phyloP scores from a whole-genome alignment of 768 basidiomycete genomes.

The Botryobasidium botryosum region DNA sequence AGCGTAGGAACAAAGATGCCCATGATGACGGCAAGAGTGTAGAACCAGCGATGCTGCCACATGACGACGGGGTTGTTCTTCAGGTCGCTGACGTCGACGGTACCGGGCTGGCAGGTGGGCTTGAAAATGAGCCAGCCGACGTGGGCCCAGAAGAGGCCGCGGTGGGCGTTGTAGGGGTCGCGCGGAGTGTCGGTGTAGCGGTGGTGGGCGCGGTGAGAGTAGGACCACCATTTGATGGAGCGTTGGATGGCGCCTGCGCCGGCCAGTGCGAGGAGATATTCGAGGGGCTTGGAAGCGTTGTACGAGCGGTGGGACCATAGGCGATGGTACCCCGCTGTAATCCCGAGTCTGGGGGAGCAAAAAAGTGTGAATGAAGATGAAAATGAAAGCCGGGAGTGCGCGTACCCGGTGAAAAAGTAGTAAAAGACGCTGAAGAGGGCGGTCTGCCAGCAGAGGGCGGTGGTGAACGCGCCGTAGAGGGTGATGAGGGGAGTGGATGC shows the following conservation, averaged over 20 bases:
- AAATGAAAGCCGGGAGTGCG: no score
- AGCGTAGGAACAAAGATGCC: slow-evolving; percentile 57
- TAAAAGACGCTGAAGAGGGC: slow-evolving; percentile 50
- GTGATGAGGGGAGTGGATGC: slow-evolving; percentile 60
- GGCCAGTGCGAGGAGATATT: slow-evolving; percentile 67
- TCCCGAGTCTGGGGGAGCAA: slow-evolving; percentile 31
- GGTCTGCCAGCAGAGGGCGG: slow-evolving; percentile 48
- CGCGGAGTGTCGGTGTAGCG: slow-evolving; percentile 94
- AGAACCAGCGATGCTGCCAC: slow-evolving; percentile 80
- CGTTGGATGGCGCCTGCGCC: slow-evolving; percentile 92
- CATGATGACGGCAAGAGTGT: slow-evolving; percentile 49
- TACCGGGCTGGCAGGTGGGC: slow-evolving; percentile 75
- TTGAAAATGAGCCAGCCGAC: slow-evolving; percentile 89
- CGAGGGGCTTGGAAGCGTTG: slow-evolving; percentile 72
- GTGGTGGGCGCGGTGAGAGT: slow-evolving; percentile 94
- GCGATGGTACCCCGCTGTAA: slow-evolving; percentile 91
- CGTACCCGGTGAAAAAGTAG: slow-evolving; percentile 71
- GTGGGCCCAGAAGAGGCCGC: slow-evolving; percentile 75
- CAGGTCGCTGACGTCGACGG: slow-evolving; percentile 78
- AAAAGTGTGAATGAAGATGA: no score
- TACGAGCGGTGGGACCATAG: slow-evolving; percentile 95
- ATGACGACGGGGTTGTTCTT: slow-evolving; percentile 60
- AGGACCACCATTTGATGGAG: slow-evolving; percentile 97
- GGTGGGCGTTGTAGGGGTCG: slow-evolving; percentile 88
- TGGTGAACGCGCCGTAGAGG: slow-evolving; percentile 51